These are phyloP conservation scores for Plasmodium fragile DNA, from an alignment of 169 alveolate genomes.

Conservation along the genomic window DNA sequence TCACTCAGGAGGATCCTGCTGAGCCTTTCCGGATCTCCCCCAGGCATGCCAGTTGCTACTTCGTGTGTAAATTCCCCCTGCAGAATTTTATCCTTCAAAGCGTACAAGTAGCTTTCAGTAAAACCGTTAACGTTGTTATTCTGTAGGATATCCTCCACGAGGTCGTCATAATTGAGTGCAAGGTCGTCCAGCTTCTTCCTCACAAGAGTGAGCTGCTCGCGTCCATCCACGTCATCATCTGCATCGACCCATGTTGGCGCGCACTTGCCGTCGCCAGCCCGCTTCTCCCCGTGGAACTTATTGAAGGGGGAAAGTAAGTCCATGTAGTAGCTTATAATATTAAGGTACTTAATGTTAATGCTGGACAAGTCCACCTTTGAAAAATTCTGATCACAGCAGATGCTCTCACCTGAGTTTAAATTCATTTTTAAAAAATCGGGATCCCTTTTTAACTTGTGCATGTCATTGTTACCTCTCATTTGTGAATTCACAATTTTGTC, in stretches of 20 bases:
- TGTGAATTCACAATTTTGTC: background rate
- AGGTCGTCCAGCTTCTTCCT: constrained; percentile 35
- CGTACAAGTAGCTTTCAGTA: background rate
- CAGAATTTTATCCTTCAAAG: constrained; percentile 3
- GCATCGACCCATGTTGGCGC: background rate
- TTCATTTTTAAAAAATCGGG: background rate
- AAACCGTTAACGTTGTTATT: constrained; percentile 17
- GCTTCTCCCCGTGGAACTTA: constrained; percentile 13
- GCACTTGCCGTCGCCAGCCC: background rate
- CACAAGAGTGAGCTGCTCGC: background rate
- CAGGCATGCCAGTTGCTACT: background rate
- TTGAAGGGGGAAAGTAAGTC: constrained; percentile 33
- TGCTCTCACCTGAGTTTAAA: background rate
- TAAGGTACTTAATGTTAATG: constrained; percentile 18
- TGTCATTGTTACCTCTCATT: background rate
- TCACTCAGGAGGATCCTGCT: background rate
- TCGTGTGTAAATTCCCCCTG: constrained; percentile 16
- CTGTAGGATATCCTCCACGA: constrained; percentile 22
- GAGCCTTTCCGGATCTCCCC: background rate
- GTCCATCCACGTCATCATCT: background rate
- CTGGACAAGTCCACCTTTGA: background rate
- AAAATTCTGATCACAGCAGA: background rate
- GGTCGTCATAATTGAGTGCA: constrained; percentile 42
- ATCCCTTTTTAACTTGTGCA: background rate
- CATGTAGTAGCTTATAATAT: constrained; percentile 58